Evolutionary conservation across 208 protist species (phyloP).

Genomic region (Leishmania aethiopica): DNA sequence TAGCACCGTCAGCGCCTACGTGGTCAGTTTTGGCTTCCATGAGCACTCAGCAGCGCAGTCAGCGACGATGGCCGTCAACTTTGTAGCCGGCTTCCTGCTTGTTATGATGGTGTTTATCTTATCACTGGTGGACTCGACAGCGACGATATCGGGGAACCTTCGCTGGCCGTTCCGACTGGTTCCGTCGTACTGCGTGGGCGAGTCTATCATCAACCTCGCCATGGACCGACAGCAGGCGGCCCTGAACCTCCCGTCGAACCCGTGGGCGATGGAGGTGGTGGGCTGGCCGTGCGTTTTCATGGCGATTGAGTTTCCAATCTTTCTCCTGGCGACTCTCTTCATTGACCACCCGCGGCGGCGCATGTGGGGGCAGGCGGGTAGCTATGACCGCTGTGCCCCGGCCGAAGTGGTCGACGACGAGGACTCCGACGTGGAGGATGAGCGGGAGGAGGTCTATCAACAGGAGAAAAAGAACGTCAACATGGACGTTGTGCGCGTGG

Average conservation of each 20-base stretch:
- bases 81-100: slow-evolving; percentile 79
- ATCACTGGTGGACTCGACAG: slow-evolving; percentile 36
- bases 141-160: slow-evolving; percentile 40
- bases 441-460: slow-evolving; percentile 53
- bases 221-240: slow-evolving; percentile 31
- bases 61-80: slow-evolving; percentile 63
- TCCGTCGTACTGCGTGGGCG: slow-evolving; percentile 79
- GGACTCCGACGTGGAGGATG: slow-evolving; percentile 50
- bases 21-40: slow-evolving; percentile 59
- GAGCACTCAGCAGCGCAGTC: slow-evolving; percentile 76
- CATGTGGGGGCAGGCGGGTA: slow-evolving; percentile 30
- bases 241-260: slow-evolving; percentile 19
- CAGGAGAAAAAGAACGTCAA: slow-evolving; percentile 29
- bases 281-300: slow-evolving; percentile 71
- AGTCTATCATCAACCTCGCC: slow-evolving; percentile 75
- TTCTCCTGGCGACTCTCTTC: slow-evolving; percentile 57
- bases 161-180: slow-evolving; percentile 69
- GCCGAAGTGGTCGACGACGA: slow-evolving; percentile 42
- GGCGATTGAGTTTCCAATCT: slow-evolving; percentile 55
- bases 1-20: slow-evolving; percentile 56
- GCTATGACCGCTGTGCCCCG: slow-evolving; percentile 33
- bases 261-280: slow-evolving; percentile 44
- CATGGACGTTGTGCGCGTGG: slow-evolving; percentile 58
- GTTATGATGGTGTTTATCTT: slow-evolving; percentile 67
- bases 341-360: slow-evolving; percentile 66